Conservation (phyloP, 106 monocot genomes). For the Platanthera zijinensis region DNA sequence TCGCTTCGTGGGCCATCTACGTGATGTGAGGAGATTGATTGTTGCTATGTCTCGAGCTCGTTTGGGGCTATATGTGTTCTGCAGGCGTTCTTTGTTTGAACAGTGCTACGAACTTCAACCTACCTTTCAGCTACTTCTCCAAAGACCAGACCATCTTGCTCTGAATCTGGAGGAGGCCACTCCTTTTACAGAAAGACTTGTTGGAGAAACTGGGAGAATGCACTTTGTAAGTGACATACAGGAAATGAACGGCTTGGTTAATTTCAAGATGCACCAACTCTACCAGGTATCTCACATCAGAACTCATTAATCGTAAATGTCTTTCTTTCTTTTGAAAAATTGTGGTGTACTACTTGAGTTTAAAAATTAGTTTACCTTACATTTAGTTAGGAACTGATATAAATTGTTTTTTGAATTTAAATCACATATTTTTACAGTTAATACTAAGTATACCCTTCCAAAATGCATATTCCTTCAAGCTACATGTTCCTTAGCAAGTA, state of each 20-base stretch:
- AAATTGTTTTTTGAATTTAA: no score
- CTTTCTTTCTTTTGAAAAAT: not conserved
- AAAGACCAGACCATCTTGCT: conserved; percentile 71
- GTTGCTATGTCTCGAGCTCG: conserved; percentile 99
- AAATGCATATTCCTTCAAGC: no score
- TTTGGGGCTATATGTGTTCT: conserved; percentile 84
- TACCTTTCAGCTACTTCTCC: conserved; percentile 80
- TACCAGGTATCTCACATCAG: conserved; percentile 46
- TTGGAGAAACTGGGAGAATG: conserved; percentile 49
- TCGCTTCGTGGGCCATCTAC: conserved; percentile 91
- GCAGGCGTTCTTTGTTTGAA: conserved; percentile 78
- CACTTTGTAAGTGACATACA: conserved; percentile 54
- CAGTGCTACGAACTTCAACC: conserved; percentile 97
- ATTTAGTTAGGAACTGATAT: no score
- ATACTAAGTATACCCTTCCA: no score
- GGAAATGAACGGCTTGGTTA: conserved; percentile 73
- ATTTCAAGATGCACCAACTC: conserved; percentile 64
- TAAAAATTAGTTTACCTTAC: not conserved
- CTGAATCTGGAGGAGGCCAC: conserved; percentile 69
- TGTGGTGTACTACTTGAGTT: not conserved
- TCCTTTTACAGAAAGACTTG: conserved; percentile 68
- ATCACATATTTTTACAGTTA: no score
- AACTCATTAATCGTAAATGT: not conserved
- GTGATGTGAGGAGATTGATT: conserved; percentile 91
- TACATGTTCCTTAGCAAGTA: no score